A percentile compares a stretch with the other conserved stretches of the same genome.
Conservation (phyloP, 148 eudicot genomes). For the Linanthus parryae region DNA sequence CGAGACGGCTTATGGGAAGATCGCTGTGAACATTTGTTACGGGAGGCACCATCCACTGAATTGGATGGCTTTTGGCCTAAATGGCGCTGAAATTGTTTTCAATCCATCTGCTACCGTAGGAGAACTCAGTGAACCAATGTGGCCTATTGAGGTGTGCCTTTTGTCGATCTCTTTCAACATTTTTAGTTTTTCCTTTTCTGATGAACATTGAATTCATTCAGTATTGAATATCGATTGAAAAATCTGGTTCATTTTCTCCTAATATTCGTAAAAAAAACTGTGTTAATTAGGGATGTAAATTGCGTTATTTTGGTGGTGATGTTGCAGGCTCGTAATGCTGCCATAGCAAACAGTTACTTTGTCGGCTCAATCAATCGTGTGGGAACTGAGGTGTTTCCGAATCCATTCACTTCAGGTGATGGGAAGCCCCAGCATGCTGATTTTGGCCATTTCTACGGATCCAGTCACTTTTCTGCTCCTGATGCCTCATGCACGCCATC, state of each 20-base stretch:
- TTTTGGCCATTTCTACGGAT: slow-evolving; percentile 97
- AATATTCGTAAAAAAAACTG: too few relatives aligned
- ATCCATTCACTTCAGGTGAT: slow-evolving; percentile 94
- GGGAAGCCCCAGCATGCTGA: slow-evolving; percentile 89
- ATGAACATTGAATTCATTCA: too few relatives aligned
- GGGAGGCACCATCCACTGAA: slow-evolving; percentile 99
- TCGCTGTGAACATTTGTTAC: slow-evolving; percentile 87
- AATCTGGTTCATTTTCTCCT: too few relatives aligned
- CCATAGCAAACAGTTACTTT: slow-evolving; percentile 90
- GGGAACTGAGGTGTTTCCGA: slow-evolving; percentile 86
- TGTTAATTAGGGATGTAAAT: too few relatives aligned
- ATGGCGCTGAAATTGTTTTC: slow-evolving; percentile 96
- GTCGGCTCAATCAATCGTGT: slow-evolving; percentile 95
- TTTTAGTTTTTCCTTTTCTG: too few relatives aligned
- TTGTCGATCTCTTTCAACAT: too few relatives aligned
- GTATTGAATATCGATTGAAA: too few relatives aligned
- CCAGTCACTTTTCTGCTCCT: slow-evolving; percentile 93
- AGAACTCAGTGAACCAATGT: slow-evolving; percentile 98
- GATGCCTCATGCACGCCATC: slow-evolving; percentile 92
- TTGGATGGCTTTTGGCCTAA: slow-evolving; percentile 93
- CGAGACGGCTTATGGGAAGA: slow-evolving; percentile 87
- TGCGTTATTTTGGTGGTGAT: not conserved
- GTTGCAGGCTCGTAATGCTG: slow-evolving; percentile 92
- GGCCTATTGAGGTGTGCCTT: slow-evolving; percentile 84
- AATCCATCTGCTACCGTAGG: slow-evolving; percentile 98